These are phyloP conservation scores for Eucalyptus erythrocorys DNA, from an alignment of 345 rosid species.

Conservation along the genomic window DNA sequence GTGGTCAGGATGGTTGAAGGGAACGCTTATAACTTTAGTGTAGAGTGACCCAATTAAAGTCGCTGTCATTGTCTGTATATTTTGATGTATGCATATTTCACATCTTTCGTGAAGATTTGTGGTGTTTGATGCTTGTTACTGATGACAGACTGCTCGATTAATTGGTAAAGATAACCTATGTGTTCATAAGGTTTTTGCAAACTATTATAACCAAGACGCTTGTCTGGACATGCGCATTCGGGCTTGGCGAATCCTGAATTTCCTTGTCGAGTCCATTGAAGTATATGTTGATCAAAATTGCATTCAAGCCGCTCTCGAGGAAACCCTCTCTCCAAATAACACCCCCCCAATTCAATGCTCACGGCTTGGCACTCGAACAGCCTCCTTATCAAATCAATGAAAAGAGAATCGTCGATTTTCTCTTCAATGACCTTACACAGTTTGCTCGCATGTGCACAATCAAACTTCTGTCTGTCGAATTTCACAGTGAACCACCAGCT, in stretches of 20 bases:
- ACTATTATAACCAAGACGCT: not conserved
- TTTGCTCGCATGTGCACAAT: conserved; percentile 21
- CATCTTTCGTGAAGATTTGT: not conserved
- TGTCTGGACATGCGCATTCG: not conserved
- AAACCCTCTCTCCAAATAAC: conserved; percentile 49
- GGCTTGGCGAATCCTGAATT: conserved; percentile 34
- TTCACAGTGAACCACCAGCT: conserved; percentile 81
- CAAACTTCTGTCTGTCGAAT: conserved; percentile 30
- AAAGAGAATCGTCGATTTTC: conserved; percentile 41
- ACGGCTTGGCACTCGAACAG: conserved; percentile 45
- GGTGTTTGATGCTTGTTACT: not conserved
- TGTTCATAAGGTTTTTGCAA: not conserved
- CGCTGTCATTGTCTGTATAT: not conserved
- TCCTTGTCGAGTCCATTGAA: conserved; percentile 59
- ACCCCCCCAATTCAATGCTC: conserved; percentile 54
- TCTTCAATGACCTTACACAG: conserved; percentile 37
- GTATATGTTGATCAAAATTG: conserved; percentile 59
- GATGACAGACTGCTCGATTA: not conserved
- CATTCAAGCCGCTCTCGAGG: conserved; percentile 73
- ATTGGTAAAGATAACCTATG: not conserved
- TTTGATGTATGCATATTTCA: not conserved
- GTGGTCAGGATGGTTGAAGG: not conserved
- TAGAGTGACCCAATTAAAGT: not conserved
- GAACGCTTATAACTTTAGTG: not conserved
- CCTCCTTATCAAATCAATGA: conserved; percentile 39